Evolutionary conservation across 495 filamentous ascomycete species (phyloP).

Genomic region (Penicillium samsonianum): DNA sequence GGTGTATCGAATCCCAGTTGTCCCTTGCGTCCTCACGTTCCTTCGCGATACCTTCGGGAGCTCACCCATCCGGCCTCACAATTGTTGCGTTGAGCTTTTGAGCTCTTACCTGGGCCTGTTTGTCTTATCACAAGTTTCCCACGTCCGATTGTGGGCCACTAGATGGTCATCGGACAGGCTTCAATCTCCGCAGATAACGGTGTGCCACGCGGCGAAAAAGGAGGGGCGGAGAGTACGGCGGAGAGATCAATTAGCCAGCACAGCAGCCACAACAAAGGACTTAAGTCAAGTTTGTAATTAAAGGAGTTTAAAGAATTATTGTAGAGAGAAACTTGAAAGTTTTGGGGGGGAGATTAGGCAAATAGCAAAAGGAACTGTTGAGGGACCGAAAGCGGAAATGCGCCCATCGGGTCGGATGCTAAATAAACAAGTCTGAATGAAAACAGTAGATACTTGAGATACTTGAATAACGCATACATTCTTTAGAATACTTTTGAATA

Average conservation of each 20-base stretch:
- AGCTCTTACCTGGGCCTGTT: not conserved
- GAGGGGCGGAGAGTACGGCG: conserved; percentile 30
- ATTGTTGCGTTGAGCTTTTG: conserved; percentile 4
- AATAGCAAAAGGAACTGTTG: not conserved
- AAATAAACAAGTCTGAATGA: conserved; percentile 7
- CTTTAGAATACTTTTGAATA: not conserved
- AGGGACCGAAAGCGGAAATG: conserved; percentile 21
- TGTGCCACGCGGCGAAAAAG: conserved; percentile 28
- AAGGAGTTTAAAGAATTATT: not conserved
- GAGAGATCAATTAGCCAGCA: conserved; percentile 9
- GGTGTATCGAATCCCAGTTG: conserved; percentile 15
- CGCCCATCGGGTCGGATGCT: not conserved
- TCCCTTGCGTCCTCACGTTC: conserved; percentile 22
- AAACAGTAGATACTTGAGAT: not conserved
- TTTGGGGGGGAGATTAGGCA: not conserved
- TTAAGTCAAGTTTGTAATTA: not conserved
- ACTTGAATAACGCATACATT: not conserved
- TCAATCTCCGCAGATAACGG: conserved; percentile 29
- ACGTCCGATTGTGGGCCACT: conserved; percentile 16
- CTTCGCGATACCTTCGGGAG: conserved; percentile 15
- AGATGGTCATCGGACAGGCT: conserved; percentile 25
- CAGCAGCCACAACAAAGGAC: not conserved
- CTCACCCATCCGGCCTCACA: conserved; percentile 27
- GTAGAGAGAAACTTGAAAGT: not conserved
- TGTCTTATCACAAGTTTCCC: not conserved